Percentiles rank a stretch among this genome's conserved stretches.
phyloP scores from a whole-genome alignment of 768 basidiomycete species.

The Boletus speciosus region DNA sequence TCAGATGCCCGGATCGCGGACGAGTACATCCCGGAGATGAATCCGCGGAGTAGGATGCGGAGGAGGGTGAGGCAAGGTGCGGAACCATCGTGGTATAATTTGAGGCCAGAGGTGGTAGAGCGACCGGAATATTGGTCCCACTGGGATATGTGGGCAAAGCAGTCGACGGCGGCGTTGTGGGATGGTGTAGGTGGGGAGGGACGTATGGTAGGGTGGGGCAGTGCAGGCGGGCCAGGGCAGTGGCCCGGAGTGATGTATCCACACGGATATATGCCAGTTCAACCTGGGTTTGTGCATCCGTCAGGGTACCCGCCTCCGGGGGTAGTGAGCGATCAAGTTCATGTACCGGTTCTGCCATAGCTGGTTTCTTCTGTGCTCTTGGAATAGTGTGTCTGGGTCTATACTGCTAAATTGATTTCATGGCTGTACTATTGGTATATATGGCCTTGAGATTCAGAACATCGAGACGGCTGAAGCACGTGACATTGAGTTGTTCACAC shows the following conservation, averaged over 20 bases:
- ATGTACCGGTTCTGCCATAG: neutral
- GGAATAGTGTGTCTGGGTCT: no score
- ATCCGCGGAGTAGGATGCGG: constrained; percentile 17
- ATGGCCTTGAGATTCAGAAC: no score
- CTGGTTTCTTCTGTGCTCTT: neutral
- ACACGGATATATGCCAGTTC: constrained; percentile 19
- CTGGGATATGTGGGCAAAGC: constrained; percentile 28
- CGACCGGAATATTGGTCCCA: constrained; percentile 11
- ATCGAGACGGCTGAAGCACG: neutral
- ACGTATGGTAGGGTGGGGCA: neutral
- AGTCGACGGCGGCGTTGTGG: constrained; percentile 14
- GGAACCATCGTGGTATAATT: constrained; percentile 31
- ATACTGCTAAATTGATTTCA: neutral
- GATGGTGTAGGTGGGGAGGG: neutral
- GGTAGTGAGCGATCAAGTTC: neutral
- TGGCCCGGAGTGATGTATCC: constrained; percentile 16
- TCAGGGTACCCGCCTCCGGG: constrained; percentile 15
- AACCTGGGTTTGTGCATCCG: constrained; percentile 18
- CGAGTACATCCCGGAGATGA: constrained; percentile 41
- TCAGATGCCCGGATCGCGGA: constrained; percentile 39
- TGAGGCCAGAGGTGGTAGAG: constrained; percentile 4
- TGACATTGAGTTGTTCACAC: constrained; percentile 17
- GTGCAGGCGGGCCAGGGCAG: neutral
- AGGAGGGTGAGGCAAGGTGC: constrained; percentile 8
- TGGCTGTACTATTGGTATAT: neutral